phyloP scores from a whole-genome alignment of 352 stramenopile species.

The Phytophthora boehmeriae region DNA sequence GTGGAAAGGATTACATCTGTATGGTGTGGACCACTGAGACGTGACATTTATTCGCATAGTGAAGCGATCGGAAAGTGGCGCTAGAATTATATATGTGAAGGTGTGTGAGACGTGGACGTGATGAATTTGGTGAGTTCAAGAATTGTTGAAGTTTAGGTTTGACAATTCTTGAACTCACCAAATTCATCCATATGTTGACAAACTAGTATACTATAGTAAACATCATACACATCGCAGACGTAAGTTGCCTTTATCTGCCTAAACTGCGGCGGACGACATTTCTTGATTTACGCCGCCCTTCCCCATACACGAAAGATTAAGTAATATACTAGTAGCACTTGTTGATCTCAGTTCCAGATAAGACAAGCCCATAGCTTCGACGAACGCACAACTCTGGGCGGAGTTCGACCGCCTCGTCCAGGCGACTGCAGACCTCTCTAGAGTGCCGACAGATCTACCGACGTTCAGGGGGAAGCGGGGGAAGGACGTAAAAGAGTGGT shows the following conservation, averaged over 20 bases:
- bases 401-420: neutral
- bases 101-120: too few relatives aligned
- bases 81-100: too few relatives aligned
- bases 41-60: too few relatives aligned
- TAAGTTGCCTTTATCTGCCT: neutral
- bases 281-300: neutral
- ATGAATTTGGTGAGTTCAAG: too few relatives aligned
- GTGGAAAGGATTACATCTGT: too few relatives aligned
- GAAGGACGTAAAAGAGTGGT: neutral
- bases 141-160: too few relatives aligned
- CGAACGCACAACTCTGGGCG: neutral
- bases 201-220: neutral
- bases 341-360: neutral
- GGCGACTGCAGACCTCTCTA: neutral
- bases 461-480: neutral
- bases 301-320: neutral
- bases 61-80: too few relatives aligned
- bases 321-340: neutral
- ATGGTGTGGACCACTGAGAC: too few relatives aligned
- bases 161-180: too few relatives aligned
- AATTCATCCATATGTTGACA: too few relatives aligned
- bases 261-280: neutral
- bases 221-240: neutral
- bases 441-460: neutral
- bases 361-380: neutral